Base-by-base conservation (phyloP, 2,329 filamentous ascomycete species). In the Purpureocillium lavendulum region DNA sequence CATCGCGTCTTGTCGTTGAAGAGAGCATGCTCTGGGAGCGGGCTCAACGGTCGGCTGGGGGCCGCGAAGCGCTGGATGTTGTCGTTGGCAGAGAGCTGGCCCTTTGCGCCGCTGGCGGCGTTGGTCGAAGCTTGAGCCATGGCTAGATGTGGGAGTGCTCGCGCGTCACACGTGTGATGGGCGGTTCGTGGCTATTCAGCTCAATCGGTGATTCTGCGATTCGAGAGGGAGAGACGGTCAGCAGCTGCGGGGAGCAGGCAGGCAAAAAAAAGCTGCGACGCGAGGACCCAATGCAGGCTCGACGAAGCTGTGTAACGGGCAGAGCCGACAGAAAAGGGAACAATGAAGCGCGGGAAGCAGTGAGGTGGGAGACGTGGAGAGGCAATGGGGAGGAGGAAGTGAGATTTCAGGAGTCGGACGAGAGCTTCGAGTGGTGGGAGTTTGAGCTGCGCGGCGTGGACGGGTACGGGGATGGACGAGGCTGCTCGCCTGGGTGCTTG, bases 1-100 rank as follows among this genome's bases (percentile, higher is more conserved):
- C 92, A 97, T 90, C 92, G 79, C 64, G 92, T 97, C 86, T 97
- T 98, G 71, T 89, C 82, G 77, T 92, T 92, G 82, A 97, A 98
- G 61, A 98, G 87, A 47, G 86, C 84, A 69, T 96, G 87, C 59
- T 80, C 75, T 52, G 87, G 82, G 48, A 84, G 81, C 54, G 92
- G 92, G 75, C 85, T 95, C 71, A 94, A 68, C 49, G 88, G 87
- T 60, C 92, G 81, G 73, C 87, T 95, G 54, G 92, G 87, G 58
- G 90, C 87, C 56, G 82, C 79, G 68, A 98, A 98, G 56, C 92
- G 88, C 67, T 85, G 84, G 71, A 98, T 97, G 74, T 97, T 97
- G 75, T 98, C 92, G 75, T 98, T 96, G 67, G 87, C 89, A 62
- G 84, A 87, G 49, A 75, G 60, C 49, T 63, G 65, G 57, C 68